Base-by-base conservation (phyloP, 306 rosid species). In the Macrotyloma uniflorum region DNA sequence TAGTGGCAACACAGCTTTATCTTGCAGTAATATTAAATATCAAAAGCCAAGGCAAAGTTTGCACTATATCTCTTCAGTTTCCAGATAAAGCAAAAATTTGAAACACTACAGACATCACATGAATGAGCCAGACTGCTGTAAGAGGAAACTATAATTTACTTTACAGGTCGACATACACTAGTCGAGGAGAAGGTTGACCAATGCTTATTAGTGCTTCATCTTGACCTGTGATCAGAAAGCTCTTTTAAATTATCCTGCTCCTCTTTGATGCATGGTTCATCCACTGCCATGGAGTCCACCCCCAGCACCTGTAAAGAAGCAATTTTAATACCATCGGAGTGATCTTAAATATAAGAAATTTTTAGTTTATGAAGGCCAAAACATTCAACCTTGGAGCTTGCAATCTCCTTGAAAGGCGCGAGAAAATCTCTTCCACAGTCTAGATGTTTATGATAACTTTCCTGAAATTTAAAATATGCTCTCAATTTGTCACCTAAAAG, bases 361-460 rank as follows among this genome's bases (percentile, higher is more conserved):
- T n/a, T 35, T 19, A 35, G 24, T 67, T 57, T 47, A 49, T 46
- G n/a, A 15, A 57, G 33, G 61, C 32, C 55, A 46, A 58, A 83
- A 64, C 59, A 78, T 49, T 78, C 53, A 49, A 83, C 80, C 86
- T 83, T 72, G 76, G 77, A 67, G 77, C 80, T 46, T 49, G 83
- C 43, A 47, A 38, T 78, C 72, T 73, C 83, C 83, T 83, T 73
- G 68, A 73, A 47, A 74, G 73, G 15, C 26, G 6, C 13, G 26
- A 63, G 22, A 78, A 51, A 32, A 13, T 72, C 76, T 83, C 80
- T 78, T 57, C 72, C 70, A 36, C 45, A 18, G 57, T 72, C 80
- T 66, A 62, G 59, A 83, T 45, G 79, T 36, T 77, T 78, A 57
- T 55, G 82, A 72, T 47, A 72, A 62, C 54, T 66, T 72, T 67